Base-by-base conservation (phyloP, 306 rosid species). In the Astragalus glycyphyllos region DNA sequence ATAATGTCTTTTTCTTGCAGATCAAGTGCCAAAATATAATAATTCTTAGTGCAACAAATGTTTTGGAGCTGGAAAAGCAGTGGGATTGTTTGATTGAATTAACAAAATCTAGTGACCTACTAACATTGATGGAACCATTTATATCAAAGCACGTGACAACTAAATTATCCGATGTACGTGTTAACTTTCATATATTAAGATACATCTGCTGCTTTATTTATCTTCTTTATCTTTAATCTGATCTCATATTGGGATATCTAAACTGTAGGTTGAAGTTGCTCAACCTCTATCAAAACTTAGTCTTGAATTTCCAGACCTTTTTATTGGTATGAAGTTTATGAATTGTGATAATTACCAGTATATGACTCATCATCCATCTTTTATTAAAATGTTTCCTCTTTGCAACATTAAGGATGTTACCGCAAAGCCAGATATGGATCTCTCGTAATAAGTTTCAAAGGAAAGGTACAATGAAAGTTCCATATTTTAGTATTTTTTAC, bases 11-110 rank as follows among this genome's bases (percentile, higher is more conserved):
- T 72, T 75, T 85, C 53, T 67, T 80, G 84, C 80, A 94, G 99
- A 87, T 94, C 68, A 94, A 94, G 82, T 90, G 99, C 79, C 84
- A 87, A 72, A 94, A 94, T 74, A 87, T 89, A 41, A 79, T 89
- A 61, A 63, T 87, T 77, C 81, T 94, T 32, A 75, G 82, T 32
- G 92, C 99, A 68, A 82, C 97, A 67, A 86, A 87, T 78, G 67
- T 65, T 29, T 26, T 12, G 74, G 97, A 94, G 88, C 88, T 94
- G 77, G 89, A 86, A 61, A 74, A 74, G 71, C 74, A 94, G 81
- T 94, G 97, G 97, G 89, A 80, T 51, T 94, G 96, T 77, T 84
- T 89, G 82, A 89, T 84, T 68, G 97, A 89, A 77, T 79, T 94
- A 81, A 74, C 97, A 54, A 77, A 65, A 74, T 89, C 89, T 37